A percentile compares a stretch with the other conserved stretches of the same genome.
These are phyloP conservation scores for Coleophoma eucalyptorum DNA, from an alignment of 2,329 filamentous ascomycete species.

Conservation along the genomic window DNA sequence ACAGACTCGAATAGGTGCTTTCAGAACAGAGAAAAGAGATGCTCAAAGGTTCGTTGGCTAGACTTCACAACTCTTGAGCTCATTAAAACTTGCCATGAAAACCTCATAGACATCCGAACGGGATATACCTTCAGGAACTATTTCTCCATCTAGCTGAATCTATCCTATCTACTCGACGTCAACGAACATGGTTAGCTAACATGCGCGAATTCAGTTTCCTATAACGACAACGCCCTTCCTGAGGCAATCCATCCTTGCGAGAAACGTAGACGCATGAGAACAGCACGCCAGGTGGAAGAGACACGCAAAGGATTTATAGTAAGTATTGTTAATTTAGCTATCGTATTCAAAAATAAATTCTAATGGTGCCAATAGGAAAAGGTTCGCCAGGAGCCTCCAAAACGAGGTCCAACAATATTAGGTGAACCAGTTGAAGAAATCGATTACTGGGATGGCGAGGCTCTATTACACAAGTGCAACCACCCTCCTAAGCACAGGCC, in stretches of 20 bases:
- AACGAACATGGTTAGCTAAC: not conserved
- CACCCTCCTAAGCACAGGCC: not conserved
- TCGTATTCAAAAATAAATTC: not conserved
- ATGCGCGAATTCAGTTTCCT: not conserved
- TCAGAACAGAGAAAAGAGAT: not conserved
- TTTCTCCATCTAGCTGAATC: not conserved
- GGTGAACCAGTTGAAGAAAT: not conserved
- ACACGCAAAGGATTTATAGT: slow-evolving; percentile 4
- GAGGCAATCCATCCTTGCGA: slow-evolving; percentile 8
- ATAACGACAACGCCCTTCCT: slow-evolving; percentile 3
- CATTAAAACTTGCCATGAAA: not conserved
- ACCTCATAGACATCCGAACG: not conserved
- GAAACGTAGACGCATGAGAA: slow-evolving; percentile 4
- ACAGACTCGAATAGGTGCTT: slow-evolving; percentile 4
- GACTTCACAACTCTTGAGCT: too few species aligned
- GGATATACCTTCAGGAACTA: not conserved
- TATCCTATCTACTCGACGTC: not conserved
- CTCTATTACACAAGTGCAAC: not conserved
- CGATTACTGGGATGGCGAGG: not conserved
- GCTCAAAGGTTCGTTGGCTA: slow-evolving; percentile 3
- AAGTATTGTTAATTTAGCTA: not conserved
- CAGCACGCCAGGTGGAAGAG: slow-evolving; percentile 3
- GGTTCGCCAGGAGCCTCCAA: not conserved
- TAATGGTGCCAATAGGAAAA: not conserved
- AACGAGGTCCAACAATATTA: not conserved